A percentile compares a stretch with the other conserved stretches of the same genome.
phyloP scores from a whole-genome alignment of 2,329 filamentous ascomycete species.

The Colletotrichum sp. region DNA sequence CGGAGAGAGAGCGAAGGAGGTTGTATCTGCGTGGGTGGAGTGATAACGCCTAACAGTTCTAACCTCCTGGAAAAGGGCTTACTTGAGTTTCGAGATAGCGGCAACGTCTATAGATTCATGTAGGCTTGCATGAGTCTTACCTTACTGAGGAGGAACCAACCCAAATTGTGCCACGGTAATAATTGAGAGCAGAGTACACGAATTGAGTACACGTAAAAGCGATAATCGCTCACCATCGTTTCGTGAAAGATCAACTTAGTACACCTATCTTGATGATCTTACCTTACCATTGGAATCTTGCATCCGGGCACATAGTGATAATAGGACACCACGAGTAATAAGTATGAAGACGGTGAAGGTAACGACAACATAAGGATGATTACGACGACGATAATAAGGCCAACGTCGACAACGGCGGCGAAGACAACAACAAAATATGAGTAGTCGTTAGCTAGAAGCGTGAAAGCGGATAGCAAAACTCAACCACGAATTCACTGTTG shows the following conservation, averaged over 20 bases:
- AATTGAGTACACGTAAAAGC: neutral
- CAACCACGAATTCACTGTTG: too few species aligned
- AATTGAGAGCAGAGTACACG: neutral
- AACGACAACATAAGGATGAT: accelerated
- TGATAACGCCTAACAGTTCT: neutral
- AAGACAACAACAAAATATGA: too few species aligned
- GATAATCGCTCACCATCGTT: neutral
- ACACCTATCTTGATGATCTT: too few species aligned
- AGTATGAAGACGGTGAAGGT: too few species aligned
- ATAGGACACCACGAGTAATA: too few species aligned
- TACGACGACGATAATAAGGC: too few species aligned
- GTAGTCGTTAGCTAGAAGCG: too few species aligned
- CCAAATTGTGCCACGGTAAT: neutral
- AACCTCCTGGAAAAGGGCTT: neutral
- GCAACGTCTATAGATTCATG: neutral
- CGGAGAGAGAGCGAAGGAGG: neutral
- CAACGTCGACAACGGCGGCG: too few species aligned
- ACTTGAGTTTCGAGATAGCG: neutral
- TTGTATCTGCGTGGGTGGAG: neutral
- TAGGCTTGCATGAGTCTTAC: neutral
- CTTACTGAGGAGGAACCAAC: neutral
- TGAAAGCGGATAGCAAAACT: too few species aligned
- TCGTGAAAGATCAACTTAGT: too few species aligned
- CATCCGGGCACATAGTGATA: too few species aligned
- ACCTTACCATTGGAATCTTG: too few species aligned